These are phyloP conservation scores for Podosphaera fusca DNA, from an alignment of 2,329 filamentous ascomycete species.

Conservation along the genomic window DNA sequence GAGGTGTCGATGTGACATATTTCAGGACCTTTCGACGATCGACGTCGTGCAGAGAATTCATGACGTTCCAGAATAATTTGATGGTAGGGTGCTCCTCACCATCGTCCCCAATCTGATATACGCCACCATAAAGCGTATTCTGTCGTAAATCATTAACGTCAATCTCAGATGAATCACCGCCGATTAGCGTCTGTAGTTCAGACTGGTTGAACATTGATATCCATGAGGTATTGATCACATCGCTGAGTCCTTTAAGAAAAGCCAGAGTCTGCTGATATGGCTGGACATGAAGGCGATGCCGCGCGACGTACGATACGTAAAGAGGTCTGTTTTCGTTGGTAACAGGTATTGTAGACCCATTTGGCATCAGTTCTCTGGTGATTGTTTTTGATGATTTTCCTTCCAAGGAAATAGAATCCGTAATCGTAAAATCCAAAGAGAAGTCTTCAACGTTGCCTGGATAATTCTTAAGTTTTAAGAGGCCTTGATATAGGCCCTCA, in stretches of 20 bases:
- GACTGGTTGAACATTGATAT: slow-evolving; percentile 96
- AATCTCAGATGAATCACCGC: slow-evolving; percentile 67
- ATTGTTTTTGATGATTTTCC: slow-evolving; percentile 31
- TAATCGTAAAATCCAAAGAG: slow-evolving; percentile 70
- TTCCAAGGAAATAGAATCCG: slow-evolving; percentile 35
- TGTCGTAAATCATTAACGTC: slow-evolving; percentile 65
- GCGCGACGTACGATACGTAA: slow-evolving; percentile 84
- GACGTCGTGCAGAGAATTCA: slow-evolving; percentile 49
- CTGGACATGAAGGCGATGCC: slow-evolving; percentile 65
- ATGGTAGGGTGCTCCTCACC: slow-evolving; percentile 66
- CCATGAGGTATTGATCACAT: slow-evolving; percentile 82
- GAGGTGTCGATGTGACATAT: slow-evolving; percentile 83
- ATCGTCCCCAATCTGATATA: slow-evolving; percentile 81
- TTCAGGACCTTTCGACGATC: slow-evolving; percentile 75
- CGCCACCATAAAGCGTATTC: slow-evolving; percentile 70
- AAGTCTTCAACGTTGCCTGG: slow-evolving; percentile 59
- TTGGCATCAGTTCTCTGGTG: slow-evolving; percentile 51
- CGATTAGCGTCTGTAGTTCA: slow-evolving; percentile 80
- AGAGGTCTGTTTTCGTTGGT: slow-evolving; percentile 81
- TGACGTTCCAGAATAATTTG: slow-evolving; percentile 74
- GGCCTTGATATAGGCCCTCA: slow-evolving; percentile 69
- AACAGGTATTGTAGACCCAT: slow-evolving; percentile 54
- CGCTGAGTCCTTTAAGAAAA: slow-evolving; percentile 65
- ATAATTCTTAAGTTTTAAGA: slow-evolving; percentile 68
- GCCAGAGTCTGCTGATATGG: slow-evolving; percentile 61